A percentile compares a stretch with the other conserved stretches of the same genome.
phyloP scores from a whole-genome alignment of 1,284 basidiomycete species.

The Ceratobasidium sp. region DNA sequence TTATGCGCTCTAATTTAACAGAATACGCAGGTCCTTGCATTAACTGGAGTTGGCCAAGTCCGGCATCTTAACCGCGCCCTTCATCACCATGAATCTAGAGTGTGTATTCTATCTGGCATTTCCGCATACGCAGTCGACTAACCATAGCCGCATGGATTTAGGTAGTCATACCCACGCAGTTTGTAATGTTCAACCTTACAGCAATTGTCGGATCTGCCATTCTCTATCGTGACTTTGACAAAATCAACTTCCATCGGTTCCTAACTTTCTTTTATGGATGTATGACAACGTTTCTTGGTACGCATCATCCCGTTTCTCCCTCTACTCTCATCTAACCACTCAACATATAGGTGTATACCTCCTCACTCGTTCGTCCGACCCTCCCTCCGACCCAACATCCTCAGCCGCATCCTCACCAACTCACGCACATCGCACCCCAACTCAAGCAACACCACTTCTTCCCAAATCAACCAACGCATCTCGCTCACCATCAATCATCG shows the following conservation, averaged over 20 bases:
- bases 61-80: constrained; percentile 52
- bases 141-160: constrained; percentile 51
- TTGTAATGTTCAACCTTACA: constrained; percentile 87
- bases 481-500: background rate
- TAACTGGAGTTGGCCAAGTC: constrained; percentile 90
- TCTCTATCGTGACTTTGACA: constrained; percentile 91
- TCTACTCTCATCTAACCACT: constrained; percentile 52
- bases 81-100: constrained; percentile 30
- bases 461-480: constrained; percentile 7
- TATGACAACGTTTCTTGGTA: constrained; percentile 76
- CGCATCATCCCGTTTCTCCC: constrained; percentile 20
- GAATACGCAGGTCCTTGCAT: constrained; percentile 68
- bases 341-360: constrained; percentile 70
- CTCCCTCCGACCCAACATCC: background rate
- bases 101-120: background rate
- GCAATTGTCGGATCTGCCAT: constrained; percentile 94
- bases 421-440: constrained; percentile 2
- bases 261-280: constrained; percentile 89
- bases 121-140: constrained; percentile 14
- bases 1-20: constrained; percentile 47
- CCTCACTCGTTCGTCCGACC: constrained; percentile 50
- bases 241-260: constrained; percentile 80
- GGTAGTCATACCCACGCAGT: constrained; percentile 94
- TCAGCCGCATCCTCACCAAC: background rate
- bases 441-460: constrained; percentile 16